These are phyloP conservation scores for Fusarium sp. DNA, from an alignment of 2,329 filamentous ascomycete genomes.

Conservation along the genomic window DNA sequence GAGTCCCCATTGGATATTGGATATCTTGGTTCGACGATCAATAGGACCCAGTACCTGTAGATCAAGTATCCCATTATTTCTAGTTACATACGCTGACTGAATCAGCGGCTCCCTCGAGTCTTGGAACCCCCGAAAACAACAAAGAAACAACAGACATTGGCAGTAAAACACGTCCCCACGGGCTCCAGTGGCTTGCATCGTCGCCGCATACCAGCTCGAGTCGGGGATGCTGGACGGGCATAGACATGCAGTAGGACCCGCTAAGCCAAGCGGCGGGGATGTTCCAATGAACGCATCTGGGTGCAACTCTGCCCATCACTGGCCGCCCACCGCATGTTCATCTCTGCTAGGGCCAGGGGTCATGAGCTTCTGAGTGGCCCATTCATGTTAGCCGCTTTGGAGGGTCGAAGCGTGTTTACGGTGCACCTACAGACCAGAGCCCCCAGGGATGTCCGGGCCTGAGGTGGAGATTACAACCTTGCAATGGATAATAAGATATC, in stretches of 20 bases:
- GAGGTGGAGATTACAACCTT: constrained; percentile 28
- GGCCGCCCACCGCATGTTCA: constrained; percentile 31
- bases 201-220: constrained; percentile 25
- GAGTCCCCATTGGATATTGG: constrained; percentile 13
- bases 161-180: constrained; percentile 8
- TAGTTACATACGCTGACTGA: not conserved
- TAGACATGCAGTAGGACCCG: constrained; percentile 14
- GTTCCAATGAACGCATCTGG: constrained; percentile 4
- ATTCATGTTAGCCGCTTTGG: constrained; percentile 35
- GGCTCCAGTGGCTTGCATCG: constrained; percentile 31
- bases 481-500: constrained; percentile 18
- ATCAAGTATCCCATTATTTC: constrained; percentile 30
- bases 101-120: constrained; percentile 4
- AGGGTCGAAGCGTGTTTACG: constrained; percentile 14
- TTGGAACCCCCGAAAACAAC: constrained; percentile 16
- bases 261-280: not conserved
- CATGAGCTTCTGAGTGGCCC: constrained; percentile 34
- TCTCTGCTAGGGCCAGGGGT: constrained; percentile 37
- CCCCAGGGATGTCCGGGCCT: not conserved
- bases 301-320: constrained; percentile 36
- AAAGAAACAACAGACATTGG: constrained; percentile 5
- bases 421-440: constrained; percentile 4
- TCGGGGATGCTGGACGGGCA: not conserved
- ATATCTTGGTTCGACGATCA: constrained; percentile 33
- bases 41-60: constrained; percentile 28